Evolutionary conservation across 768 basidiomycete genomes (phyloP), one percentile per base, ranked within the genome.

Genomic region (Floccularia luteovirens): DNA sequence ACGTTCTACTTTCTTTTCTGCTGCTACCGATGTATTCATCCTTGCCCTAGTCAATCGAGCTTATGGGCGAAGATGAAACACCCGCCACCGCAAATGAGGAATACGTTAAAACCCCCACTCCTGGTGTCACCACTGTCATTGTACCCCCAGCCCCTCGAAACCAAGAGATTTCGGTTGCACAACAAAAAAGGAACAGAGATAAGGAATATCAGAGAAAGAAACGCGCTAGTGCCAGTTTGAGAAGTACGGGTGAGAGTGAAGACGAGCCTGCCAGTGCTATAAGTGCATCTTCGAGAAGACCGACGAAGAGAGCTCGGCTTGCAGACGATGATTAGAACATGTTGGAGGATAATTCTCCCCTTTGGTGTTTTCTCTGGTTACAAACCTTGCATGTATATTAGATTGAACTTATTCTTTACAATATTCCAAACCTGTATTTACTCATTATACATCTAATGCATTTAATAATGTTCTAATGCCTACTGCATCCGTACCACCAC

Each of bases 181-280:
- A 86, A 50, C 73, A 78, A 48, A 90, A 90, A 60, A 82, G 82
- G 59, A 53, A 77, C 34, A 67, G 85, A n/a, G 87, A 89, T 52
- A 70, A 81, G 44, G 84, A 88, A 49, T 90, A 88, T 53, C 86
- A 89, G 54, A 63, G 87, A 41, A 77, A 76, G 59, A 88, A 87
- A 53, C 71, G 86, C 16, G 84, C 83, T 11, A 74, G 65, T 46
- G 72, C 69, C 8, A 75, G 74, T 31, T 70, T 73, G 38, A 71
- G 79, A 38, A 81, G 82, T 41, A 70, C 74, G 14, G 82, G 78
- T 17, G 82, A 84, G 19, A 87, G 85, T 50, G 86, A 87, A 43
- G 86, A 89, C 23, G 86, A 89, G 50, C 62, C 75, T 17, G 57
- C 66, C 14, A 69, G 61, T 41, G 61, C 62, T 17, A 59, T 62